These are phyloP conservation scores for Stephania cephalantha DNA, from an alignment of 164 flowering plant genomes.

Conservation along the genomic window DNA sequence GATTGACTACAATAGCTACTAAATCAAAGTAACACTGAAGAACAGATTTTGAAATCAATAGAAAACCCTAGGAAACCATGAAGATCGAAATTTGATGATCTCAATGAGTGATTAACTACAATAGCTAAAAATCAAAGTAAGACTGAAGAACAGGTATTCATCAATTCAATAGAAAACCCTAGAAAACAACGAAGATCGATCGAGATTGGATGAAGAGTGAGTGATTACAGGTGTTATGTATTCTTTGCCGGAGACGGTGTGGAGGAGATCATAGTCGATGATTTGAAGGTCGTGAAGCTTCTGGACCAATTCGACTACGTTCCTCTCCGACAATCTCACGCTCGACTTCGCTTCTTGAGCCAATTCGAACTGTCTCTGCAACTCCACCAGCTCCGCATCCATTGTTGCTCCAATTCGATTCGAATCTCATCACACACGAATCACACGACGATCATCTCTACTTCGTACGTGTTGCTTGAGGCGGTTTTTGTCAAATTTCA, in stretches of 20 bases:
- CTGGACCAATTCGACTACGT: constrained; percentile 89
- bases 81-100: neutral
- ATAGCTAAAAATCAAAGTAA: constrained; percentile 3
- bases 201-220: neutral
- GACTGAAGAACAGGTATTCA: neutral
- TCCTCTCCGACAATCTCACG: constrained; percentile 76
- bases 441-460: too few species aligned
- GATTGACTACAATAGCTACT: too few species aligned
- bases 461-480: too few species aligned
- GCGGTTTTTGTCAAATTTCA: too few species aligned
- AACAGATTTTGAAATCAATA: too few species aligned
- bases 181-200: constrained; percentile 4
- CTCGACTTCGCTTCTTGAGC: constrained; percentile 91
- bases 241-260: constrained; percentile 90
- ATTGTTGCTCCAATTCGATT: constrained; percentile 21
- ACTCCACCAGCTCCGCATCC: constrained; percentile 85
- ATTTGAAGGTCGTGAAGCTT: constrained; percentile 84
- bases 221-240: constrained; percentile 81
- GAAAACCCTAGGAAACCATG: too few species aligned
- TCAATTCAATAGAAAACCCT: constrained; percentile 1
- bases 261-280: constrained; percentile 92
- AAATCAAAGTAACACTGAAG: too few species aligned
- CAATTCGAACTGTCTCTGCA: constrained; percentile 88
- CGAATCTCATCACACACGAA: neutral
- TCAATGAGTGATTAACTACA: too few species aligned